These are phyloP conservation scores for Beauveria scarabaeidicola DNA, from an alignment of 2,329 filamentous ascomycete genomes.

Conservation along the genomic window DNA sequence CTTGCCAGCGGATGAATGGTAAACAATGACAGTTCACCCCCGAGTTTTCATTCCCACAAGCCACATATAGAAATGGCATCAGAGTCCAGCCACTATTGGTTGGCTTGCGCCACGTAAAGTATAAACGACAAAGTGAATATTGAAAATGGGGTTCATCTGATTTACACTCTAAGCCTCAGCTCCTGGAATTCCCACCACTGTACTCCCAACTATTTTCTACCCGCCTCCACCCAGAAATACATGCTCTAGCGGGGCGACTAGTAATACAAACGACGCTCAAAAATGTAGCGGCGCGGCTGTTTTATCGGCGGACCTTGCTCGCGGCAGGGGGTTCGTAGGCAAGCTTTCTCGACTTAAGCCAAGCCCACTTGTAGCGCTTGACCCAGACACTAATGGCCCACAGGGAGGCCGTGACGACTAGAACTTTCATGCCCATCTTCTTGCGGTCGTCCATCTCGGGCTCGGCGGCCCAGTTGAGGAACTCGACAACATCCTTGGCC, in stretches of 20 bases:
- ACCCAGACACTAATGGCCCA: conserved; percentile 91
- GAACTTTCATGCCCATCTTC: conserved; percentile 98
- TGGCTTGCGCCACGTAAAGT: background rate
- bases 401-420: conserved; percentile 69
- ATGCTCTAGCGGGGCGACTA: conserved; percentile 34
- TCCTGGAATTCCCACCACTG: conserved; percentile 21
- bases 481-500: conserved; percentile 98
- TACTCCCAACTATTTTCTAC: conserved; percentile 26
- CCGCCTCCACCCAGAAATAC: conserved; percentile 34
- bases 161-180: conserved; percentile 40
- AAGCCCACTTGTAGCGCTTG: conserved; percentile 99
- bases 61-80: background rate
- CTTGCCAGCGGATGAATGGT: background rate
- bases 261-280: conserved; percentile 27
- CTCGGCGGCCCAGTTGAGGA: conserved; percentile 98
- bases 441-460: conserved; percentile 99
- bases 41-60: too few species aligned
- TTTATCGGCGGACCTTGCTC: conserved; percentile 41
- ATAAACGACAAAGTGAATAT: conserved; percentile 20
- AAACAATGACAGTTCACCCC: background rate
- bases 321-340: conserved; percentile 70
- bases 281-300: conserved; percentile 12
- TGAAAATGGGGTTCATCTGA: conserved; percentile 38
- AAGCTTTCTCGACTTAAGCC: conserved; percentile 92
- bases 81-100: background rate